Percentiles rank a stretch among this genome's conserved stretches.
These are phyloP conservation scores for Vigna reflexopilosa DNA, from an alignment of 306 rosid species.

Conservation along the genomic window DNA sequence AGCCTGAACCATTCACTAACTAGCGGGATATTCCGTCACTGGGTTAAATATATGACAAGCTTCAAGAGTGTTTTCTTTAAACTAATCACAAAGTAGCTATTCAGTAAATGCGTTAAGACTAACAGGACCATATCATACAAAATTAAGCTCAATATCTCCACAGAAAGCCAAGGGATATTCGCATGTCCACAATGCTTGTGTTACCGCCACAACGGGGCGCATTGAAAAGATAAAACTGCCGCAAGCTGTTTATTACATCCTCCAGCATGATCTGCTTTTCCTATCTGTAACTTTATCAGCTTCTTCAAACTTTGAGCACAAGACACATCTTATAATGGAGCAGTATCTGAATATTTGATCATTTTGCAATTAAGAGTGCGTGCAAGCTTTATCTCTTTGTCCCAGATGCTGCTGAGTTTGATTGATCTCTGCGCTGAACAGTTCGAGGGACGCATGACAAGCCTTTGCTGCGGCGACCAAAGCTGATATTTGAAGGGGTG, in stretches of 20 bases:
- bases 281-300: constrained; percentile 32
- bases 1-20: background rate
- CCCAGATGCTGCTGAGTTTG: constrained; percentile 49
- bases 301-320: constrained; percentile 33
- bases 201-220: constrained; percentile 12
- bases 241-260: constrained; percentile 20
- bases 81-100: constrained; percentile 23
- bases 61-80: constrained; percentile 7
- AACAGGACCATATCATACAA: constrained; percentile 11
- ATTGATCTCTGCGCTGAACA: constrained; percentile 61
- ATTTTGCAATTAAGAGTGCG: constrained; percentile 20
- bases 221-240: constrained; percentile 5
- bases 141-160: constrained; percentile 23
- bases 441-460: constrained; percentile 74
- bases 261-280: constrained; percentile 30
- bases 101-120: background rate
- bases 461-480: constrained; percentile 81
- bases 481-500: constrained; percentile 83
- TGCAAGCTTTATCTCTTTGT: constrained; percentile 40
- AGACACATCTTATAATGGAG: constrained; percentile 25
- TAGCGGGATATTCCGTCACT: background rate
- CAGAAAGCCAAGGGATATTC: background rate
- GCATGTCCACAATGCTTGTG: background rate
- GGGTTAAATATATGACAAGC: constrained; percentile 7
- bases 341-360: constrained; percentile 8